These are phyloP conservation scores for Echeveria elegans DNA, from an alignment of 164 flowering plant genomes.

Conservation along the genomic window DNA sequence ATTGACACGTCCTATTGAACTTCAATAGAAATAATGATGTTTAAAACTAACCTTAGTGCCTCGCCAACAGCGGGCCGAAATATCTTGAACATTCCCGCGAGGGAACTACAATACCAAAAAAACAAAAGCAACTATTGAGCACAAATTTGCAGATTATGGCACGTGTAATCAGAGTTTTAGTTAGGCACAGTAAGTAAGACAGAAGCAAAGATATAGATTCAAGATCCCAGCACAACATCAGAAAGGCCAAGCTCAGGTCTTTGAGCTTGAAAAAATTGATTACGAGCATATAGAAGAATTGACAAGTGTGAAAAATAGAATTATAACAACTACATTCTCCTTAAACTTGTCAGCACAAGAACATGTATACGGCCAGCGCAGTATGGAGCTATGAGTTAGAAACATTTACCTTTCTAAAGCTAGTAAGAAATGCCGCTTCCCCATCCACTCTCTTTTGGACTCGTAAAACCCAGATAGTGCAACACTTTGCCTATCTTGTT, in stretches of 20 bases:
- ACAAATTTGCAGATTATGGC: not conserved
- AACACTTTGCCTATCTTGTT: conserved; percentile 53
- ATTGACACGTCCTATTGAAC: not conserved
- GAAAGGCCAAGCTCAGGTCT: not conserved
- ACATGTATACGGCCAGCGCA: not conserved
- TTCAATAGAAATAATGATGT: not conserved
- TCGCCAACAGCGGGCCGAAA: conserved; percentile 92
- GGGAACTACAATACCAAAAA: conserved; percentile 38
- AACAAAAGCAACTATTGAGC: conserved; percentile 5
- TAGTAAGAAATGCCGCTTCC: conserved; percentile 73
- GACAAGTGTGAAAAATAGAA: too few species aligned
- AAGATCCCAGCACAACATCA: not conserved
- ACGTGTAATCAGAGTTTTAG: not conserved
- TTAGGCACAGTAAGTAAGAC: too few species aligned
- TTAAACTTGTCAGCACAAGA: not conserved
- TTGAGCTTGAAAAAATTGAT: not conserved
- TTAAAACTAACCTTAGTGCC: conserved; percentile 54
- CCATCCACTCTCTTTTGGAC: conserved; percentile 94
- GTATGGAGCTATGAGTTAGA: not conserved
- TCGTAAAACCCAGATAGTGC: conserved; percentile 78
- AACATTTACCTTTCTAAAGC: conserved; percentile 76
- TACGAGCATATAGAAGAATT: not conserved
- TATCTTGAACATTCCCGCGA: conserved; percentile 62
- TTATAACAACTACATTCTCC: not conserved
- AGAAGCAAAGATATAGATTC: too few species aligned